Evolutionary conservation across 768 basidiomycete genomes (phyloP).

Genomic region (Neoboletus brunneissimus): DNA sequence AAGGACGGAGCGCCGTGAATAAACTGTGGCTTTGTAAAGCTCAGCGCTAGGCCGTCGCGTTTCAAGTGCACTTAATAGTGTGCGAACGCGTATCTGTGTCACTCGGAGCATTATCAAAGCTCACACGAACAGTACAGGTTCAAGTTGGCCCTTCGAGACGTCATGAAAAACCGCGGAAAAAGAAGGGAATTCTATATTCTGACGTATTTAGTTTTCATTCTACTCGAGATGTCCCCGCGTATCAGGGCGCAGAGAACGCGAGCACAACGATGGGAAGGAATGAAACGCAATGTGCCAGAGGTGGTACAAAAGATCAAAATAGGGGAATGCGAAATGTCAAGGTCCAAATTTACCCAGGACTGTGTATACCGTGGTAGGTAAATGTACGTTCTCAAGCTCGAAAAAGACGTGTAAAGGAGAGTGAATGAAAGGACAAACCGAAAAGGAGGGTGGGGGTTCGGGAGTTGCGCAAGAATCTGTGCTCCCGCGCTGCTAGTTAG

Average conservation of each 20-base stretch:
- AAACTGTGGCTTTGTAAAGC: background rate
- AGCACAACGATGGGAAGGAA: background rate
- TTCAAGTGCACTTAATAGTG: background rate
- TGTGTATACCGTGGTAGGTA: background rate
- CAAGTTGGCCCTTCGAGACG: background rate
- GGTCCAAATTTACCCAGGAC: background rate
- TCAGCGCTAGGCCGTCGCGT: background rate
- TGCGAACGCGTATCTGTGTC: background rate
- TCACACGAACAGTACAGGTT: background rate
- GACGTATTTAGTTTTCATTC: background rate
- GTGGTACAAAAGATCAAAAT: background rate
- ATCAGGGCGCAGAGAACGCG: background rate
- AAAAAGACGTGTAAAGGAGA: background rate
- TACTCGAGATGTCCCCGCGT: background rate
- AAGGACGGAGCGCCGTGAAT: background rate
- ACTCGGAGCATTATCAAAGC: background rate
- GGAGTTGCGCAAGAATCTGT: conserved; percentile 6
- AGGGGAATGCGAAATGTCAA: background rate
- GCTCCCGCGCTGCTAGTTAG: conserved; percentile 21
- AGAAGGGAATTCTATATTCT: background rate
- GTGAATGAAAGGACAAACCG: conserved; percentile 12
- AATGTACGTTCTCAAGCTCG: background rate
- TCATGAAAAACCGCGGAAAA: background rate
- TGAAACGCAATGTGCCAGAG: background rate
- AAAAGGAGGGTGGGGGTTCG: background rate